phyloP scores from a whole-genome alignment of 2,329 filamentous ascomycete genomes.

The Lojkania enalia region DNA sequence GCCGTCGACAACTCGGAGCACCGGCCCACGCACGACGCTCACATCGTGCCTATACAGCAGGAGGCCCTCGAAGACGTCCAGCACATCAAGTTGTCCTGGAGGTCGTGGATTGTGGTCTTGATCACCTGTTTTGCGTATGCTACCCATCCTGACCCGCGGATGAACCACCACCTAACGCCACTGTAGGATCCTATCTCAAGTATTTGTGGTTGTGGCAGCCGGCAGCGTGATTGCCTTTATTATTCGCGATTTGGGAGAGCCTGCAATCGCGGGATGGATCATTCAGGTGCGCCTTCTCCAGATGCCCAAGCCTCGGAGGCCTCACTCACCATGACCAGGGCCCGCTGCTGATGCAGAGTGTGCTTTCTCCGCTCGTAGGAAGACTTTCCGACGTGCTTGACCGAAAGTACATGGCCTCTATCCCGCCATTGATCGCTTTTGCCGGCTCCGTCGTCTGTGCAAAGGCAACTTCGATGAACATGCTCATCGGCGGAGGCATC shows the following conservation, averaged over 20 bases:
- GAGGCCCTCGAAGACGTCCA: slow-evolving; percentile 31
- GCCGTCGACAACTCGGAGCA: slow-evolving; percentile 9
- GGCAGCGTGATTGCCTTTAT: slow-evolving; percentile 62
- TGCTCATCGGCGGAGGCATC: slow-evolving; percentile 61
- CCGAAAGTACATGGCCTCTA: slow-evolving; percentile 57
- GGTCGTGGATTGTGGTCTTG: slow-evolving; percentile 57
- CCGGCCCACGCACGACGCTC: slow-evolving; percentile 13
- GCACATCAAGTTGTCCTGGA: slow-evolving; percentile 58
- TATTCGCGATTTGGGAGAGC: slow-evolving; percentile 57
- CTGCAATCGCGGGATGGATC: slow-evolving; percentile 58
- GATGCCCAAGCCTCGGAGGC: too few species aligned
- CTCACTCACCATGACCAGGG: slow-evolving; percentile 46
- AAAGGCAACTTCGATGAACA: slow-evolving; percentile 58
- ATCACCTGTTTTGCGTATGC: slow-evolving; percentile 54
- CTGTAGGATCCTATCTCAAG: slow-evolving; percentile 54
- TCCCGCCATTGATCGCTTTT: slow-evolving; percentile 59
- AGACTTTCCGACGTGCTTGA: slow-evolving; percentile 61
- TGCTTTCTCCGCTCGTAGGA: slow-evolving; percentile 60
- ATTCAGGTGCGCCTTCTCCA: too few species aligned
- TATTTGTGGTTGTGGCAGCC: slow-evolving; percentile 60
- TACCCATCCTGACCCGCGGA: background rate
- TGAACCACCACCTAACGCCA: slow-evolving; percentile 6
- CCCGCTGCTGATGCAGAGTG: slow-evolving; percentile 61
- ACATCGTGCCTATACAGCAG: slow-evolving; percentile 32
- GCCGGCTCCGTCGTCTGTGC: slow-evolving; percentile 59